Evolutionary conservation across 106 monocot species (phyloP).

Genomic region (Dactylorhiza incarnata): DNA sequence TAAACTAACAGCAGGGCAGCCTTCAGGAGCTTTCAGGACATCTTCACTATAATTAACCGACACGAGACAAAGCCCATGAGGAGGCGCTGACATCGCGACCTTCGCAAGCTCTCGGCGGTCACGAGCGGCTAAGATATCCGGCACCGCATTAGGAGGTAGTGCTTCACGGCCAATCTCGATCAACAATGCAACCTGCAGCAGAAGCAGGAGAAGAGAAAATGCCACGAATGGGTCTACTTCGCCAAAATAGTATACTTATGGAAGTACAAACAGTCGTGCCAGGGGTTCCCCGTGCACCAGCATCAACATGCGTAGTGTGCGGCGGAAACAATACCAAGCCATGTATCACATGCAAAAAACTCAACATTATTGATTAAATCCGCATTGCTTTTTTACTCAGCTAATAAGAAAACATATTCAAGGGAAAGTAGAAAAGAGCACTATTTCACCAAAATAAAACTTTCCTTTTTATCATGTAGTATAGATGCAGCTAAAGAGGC

Average conservation of each 20-base stretch:
- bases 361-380: too few relatives aligned
- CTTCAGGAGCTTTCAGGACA: slow-evolving; percentile 33
- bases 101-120: slow-evolving; percentile 75
- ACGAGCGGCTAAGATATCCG: slow-evolving; percentile 44
- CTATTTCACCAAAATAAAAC: too few relatives aligned
- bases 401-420: too few relatives aligned
- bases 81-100: slow-evolving; percentile 45
- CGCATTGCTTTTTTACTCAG: too few relatives aligned
- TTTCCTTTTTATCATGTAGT: too few relatives aligned
- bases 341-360: too few relatives aligned
- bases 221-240: neutral
- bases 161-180: slow-evolving; percentile 71
- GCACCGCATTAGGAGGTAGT: slow-evolving; percentile 53
- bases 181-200: slow-evolving; percentile 58
- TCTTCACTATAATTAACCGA: slow-evolving; percentile 59
- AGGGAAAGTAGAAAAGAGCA: too few relatives aligned
- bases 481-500: neutral
- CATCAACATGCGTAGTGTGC: too few relatives aligned
- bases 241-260: neutral
- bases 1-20: slow-evolving; percentile 42
- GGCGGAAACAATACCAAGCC: too few relatives aligned
- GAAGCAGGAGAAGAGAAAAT: neutral
- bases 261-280: too few relatives aligned
- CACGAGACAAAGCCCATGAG: slow-evolving; percentile 70
- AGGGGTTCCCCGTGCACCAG: too few relatives aligned